These are phyloP conservation scores for Solanum infundibuliforme DNA, from an alignment of 257 asterid genomes.

Conservation along the genomic window DNA sequence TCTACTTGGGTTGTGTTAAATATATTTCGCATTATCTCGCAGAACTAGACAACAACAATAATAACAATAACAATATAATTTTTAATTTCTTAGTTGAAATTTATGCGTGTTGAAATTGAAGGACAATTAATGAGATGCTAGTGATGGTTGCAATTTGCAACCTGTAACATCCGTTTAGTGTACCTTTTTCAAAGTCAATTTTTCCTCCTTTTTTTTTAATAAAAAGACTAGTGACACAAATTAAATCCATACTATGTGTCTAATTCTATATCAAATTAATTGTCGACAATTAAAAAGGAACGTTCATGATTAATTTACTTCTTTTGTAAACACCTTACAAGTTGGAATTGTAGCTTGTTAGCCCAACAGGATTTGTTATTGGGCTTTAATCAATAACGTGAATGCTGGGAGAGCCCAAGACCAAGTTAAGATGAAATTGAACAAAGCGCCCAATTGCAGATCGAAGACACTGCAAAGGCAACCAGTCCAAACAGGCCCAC, in stretches of 20 bases:
- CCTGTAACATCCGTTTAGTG: background rate
- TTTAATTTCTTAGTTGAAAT: background rate
- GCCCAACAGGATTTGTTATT: background rate
- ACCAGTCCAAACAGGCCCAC: background rate
- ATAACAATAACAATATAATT: background rate
- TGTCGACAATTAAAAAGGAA: background rate
- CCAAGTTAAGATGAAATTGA: background rate
- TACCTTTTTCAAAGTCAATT: background rate
- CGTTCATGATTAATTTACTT: background rate
- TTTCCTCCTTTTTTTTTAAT: background rate
- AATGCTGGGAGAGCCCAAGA: background rate
- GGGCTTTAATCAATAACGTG: background rate
- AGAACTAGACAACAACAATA: background rate
- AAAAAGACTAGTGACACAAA: background rate
- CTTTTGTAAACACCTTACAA: no score
- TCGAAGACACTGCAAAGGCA: background rate
- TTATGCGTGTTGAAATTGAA: background rate
- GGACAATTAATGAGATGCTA: background rate
- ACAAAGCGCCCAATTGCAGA: background rate
- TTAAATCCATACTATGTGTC: background rate
- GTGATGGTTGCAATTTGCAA: background rate
- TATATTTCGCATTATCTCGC: background rate
- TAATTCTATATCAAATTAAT: background rate
- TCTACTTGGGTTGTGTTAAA: background rate
- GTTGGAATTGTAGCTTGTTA: background rate